Evolutionary conservation across 768 basidiomycete genomes (phyloP).

Genomic region (Dioszegia hungarica): DNA sequence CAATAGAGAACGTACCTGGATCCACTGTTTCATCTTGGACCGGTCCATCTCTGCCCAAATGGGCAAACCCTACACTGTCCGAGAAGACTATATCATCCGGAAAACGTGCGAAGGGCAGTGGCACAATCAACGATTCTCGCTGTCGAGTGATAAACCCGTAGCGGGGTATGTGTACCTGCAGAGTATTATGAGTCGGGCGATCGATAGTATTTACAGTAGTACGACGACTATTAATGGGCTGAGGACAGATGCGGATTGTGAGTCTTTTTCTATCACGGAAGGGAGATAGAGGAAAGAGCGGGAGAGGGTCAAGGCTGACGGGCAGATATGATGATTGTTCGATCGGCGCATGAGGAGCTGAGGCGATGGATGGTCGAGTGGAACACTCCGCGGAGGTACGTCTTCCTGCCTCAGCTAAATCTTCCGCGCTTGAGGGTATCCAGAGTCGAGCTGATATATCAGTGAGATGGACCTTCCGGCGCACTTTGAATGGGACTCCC

Average conservation of each 20-base stretch:
- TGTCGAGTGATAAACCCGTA: conserved; percentile 63
- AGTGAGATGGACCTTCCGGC: not conserved
- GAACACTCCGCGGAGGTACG: conserved; percentile 24
- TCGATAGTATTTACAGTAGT: conserved; percentile 79
- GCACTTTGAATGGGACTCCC: conserved; percentile 18
- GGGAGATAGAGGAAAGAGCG: conserved; percentile 9
- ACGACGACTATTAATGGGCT: conserved; percentile 75
- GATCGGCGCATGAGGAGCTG: conserved; percentile 44
- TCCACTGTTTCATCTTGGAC: conserved; percentile 83
- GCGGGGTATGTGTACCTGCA: conserved; percentile 83
- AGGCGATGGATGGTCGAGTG: conserved; percentile 38
- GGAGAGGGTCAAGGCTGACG: conserved; percentile 46
- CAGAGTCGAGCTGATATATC: not conserved
- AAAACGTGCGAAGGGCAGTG: conserved; percentile 63
- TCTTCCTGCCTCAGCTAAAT: not conserved
- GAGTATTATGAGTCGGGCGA: conserved; percentile 76
- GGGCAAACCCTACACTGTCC: conserved; percentile 89
- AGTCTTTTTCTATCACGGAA: conserved; percentile 46
- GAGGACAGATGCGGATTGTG: conserved; percentile 64
- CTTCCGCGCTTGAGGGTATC: not conserved
- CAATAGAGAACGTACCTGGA: conserved; percentile 93
- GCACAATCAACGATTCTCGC: conserved; percentile 64
- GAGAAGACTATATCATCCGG: conserved; percentile 89
- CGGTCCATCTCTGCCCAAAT: conserved; percentile 88
- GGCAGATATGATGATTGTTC: conserved; percentile 49